phyloP scores from a whole-genome alignment of 2,329 filamentous ascomycete genomes.

The Aspergillus glaucus region DNA sequence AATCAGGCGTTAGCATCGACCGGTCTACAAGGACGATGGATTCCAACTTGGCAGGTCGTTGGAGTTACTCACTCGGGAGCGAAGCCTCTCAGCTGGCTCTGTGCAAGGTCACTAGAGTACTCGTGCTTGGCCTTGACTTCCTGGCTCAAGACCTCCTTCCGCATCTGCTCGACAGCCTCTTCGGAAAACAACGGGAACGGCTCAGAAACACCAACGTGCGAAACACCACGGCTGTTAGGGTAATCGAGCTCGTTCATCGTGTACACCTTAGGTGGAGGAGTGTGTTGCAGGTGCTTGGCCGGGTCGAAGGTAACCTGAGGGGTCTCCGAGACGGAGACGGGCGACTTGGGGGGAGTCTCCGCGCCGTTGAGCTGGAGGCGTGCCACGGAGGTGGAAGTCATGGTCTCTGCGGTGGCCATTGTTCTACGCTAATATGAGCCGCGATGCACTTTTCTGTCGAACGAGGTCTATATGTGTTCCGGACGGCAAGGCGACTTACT shows the following conservation, averaged over 20 bases:
- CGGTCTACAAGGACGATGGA: neutral
- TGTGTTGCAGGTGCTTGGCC: slow-evolving; percentile 50
- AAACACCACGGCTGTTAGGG: slow-evolving; percentile 51
- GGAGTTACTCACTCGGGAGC: slow-evolving; percentile 46
- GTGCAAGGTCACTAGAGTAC: slow-evolving; percentile 54
- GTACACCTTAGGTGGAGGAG: slow-evolving; percentile 46
- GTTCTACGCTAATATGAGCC: slow-evolving; percentile 3
- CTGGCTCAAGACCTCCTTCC: slow-evolving; percentile 54
- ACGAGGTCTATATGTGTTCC: neutral
- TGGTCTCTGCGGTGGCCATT: slow-evolving; percentile 12
- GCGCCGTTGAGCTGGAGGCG: slow-evolving; percentile 16
- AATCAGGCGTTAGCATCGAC: neutral
- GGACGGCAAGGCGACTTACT: neutral
- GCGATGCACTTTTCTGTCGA: neutral
- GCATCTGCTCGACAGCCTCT: slow-evolving; percentile 57
- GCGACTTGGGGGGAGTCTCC: slow-evolving; percentile 13
- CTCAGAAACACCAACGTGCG: slow-evolving; percentile 57
- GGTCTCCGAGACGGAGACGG: slow-evolving; percentile 5
- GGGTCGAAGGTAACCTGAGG: slow-evolving; percentile 45
- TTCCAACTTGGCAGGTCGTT: neutral
- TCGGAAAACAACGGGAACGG: slow-evolving; percentile 59
- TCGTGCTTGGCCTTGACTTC: slow-evolving; percentile 52
- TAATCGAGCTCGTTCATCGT: slow-evolving; percentile 59
- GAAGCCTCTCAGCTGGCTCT: slow-evolving; percentile 51
- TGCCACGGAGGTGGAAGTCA: slow-evolving; percentile 17